A percentile compares a stretch with the other conserved stretches of the same genome.
These are phyloP conservation scores for Pharus latifolius DNA, from an alignment of 176 grass and related monocot genomes.

Conservation along the genomic window DNA sequence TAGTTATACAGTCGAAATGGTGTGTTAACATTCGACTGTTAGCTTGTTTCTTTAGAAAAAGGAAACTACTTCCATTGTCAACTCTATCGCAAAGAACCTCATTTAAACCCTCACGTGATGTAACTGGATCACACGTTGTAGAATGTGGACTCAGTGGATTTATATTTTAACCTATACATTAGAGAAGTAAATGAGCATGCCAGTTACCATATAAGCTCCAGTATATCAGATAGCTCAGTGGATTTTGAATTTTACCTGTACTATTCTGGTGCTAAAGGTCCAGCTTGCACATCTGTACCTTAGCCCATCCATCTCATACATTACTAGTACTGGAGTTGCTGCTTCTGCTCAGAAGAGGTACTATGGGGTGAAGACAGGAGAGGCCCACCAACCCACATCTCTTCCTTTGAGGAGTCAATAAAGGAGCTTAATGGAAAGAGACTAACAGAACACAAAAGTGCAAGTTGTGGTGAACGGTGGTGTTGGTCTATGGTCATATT, in stretches of 20 bases:
- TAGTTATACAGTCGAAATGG: no score
- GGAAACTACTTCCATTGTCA: conserved; percentile 7
- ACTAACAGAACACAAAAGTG: background rate
- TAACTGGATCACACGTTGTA: conserved; percentile 16
- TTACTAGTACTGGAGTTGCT: conserved; percentile 6
- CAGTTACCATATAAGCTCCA: conserved; percentile 1
- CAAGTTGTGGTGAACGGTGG: background rate
- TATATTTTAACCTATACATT: conserved; percentile 12
- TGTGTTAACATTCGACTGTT: no score
- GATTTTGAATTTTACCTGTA: conserved; percentile 27
- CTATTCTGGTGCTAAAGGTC: conserved; percentile 7
- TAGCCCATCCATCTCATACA: conserved; percentile 12
- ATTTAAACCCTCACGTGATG: conserved; percentile 26
- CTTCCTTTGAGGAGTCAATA: conserved; percentile 4
- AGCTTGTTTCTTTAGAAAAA: background rate
- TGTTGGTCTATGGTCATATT: conserved; percentile 10
- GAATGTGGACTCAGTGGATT: conserved; percentile 6
- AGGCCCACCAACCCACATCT: conserved; percentile 2
- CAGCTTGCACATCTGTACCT: conserved; percentile 17
- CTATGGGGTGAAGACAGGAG: background rate
- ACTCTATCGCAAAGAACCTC: conserved; percentile 10
- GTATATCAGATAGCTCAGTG: background rate
- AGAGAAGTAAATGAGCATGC: conserved; percentile 9
- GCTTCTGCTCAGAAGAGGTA: conserved; percentile 6
- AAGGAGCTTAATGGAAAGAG: conserved; percentile 32